Base-by-base conservation (phyloP, 1,139 yeast genomes). In the Pichia sp. region DNA sequence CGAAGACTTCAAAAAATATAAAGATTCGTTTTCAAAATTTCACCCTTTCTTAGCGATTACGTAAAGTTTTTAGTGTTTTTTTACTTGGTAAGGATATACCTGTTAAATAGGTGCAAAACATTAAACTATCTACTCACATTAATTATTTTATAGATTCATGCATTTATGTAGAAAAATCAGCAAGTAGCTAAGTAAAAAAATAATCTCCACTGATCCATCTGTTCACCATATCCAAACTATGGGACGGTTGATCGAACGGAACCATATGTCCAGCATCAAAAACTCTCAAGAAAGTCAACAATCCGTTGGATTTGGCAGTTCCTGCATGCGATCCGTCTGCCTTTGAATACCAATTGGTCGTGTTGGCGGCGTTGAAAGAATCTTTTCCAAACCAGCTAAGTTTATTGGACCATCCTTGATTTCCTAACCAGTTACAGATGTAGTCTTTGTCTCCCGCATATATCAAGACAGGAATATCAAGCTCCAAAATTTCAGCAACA, bases 341-440 rank as follows among this genome's bases (percentile, higher is more conserved):
- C 4, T 48, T 36, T 11, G 61, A 61, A 40, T 55, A 56, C 69
- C 69, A 67, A 1, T 59, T 45, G 3, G 52, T 52, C 46, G 59
- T 56, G 2, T 44, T 63, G 19, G 76, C 73, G 46, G 69, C 70
- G 32, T 55, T 56, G 45, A 55, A 66, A 1, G 59, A 40, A 1
- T 50, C 57, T 13, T 61, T 73, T 45, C 78, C 75, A 26, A 75
- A 68, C 90, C 93, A 87, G 58, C 81, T 82, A 64, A 88, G 76
- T 57, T 72, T 76, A 64, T 86, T 77, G 42, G 88, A 74, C 95
- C 95, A 87, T 7, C 85, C 92, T 67, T 79, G 79, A 72, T 87
- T 88, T 56, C 96, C 96, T 63, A 89, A 77, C 95, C 96, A 89
- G 73, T 89, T 89, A 73, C 96, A 89, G 64, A 89, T 88, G 70